These are phyloP conservation scores for Mariannaea elegans DNA, from an alignment of 2,329 filamentous ascomycete genomes.

Conservation along the genomic window DNA sequence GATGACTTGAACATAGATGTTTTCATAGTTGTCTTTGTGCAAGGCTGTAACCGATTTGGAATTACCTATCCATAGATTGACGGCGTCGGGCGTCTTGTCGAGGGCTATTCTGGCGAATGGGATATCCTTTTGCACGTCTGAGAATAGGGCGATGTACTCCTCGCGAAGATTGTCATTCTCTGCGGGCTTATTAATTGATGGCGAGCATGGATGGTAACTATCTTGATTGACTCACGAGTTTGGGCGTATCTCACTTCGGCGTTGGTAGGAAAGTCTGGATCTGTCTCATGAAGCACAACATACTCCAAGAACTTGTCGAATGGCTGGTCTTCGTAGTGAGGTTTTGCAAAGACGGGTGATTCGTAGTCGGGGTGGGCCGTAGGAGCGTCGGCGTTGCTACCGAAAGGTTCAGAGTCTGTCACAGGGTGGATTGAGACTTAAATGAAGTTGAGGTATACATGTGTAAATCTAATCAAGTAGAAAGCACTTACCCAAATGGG, in stretches of 20 bases:
- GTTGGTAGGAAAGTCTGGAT: conserved; percentile 39
- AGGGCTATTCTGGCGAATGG: conserved; percentile 79
- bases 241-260: conserved; percentile 75
- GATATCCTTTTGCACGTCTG: conserved; percentile 70
- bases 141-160: conserved; percentile 73
- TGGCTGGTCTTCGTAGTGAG: conserved; percentile 70
- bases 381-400: conserved; percentile 51
- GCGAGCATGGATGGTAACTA: background rate
- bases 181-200: conserved; percentile 37
- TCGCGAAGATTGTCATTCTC: conserved; percentile 84
- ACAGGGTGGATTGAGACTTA: background rate
- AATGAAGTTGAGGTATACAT: background rate
- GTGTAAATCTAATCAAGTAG: too few relatives aligned
- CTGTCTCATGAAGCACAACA: conserved; percentile 65
- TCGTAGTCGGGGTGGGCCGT: conserved; percentile 38
- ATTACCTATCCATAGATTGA: conserved; percentile 87
- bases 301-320: conserved; percentile 71
- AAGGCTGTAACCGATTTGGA: conserved; percentile 73
- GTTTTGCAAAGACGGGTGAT: conserved; percentile 71
- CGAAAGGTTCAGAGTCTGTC: background rate
- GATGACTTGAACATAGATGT: conserved; percentile 80
- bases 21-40: conserved; percentile 88
- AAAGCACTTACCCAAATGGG: conserved; percentile 66
- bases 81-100: conserved; percentile 71
- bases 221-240: conserved; percentile 63